Conservation (phyloP, 495 filamentous ascomycete genomes). For the Hypoxylon trugodes region DNA sequence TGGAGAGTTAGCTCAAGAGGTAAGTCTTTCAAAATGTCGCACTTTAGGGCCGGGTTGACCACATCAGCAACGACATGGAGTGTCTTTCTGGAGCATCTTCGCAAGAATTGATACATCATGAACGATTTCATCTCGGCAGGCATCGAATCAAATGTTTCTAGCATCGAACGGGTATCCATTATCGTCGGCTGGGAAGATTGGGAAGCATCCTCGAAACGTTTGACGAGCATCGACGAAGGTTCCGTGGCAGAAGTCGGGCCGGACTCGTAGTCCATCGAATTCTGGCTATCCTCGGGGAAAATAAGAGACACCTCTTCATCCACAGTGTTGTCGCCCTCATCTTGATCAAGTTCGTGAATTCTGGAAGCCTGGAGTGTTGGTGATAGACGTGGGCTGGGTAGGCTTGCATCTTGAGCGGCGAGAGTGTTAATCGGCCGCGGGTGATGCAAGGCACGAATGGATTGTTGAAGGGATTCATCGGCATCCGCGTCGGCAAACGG, state of each 20-base stretch:
- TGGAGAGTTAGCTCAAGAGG: conserved; percentile 88
- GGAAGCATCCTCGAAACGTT: conserved; percentile 22
- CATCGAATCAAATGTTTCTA: conserved; percentile 91
- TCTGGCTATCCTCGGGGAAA: conserved; percentile 33
- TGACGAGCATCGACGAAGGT: conserved; percentile 21
- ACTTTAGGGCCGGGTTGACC: conserved; percentile 96
- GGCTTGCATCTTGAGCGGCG: conserved; percentile 82
- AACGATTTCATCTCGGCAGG: conserved; percentile 88
- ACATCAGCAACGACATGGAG: conserved; percentile 90
- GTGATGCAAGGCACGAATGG: conserved; percentile 46
- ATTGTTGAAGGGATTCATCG: conserved; percentile 53
- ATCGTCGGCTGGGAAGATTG: conserved; percentile 47
- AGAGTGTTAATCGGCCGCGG: conserved; percentile 66
- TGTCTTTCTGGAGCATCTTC: conserved; percentile 87
- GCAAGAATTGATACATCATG: conserved; percentile 94
- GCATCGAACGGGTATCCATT: conserved; percentile 80
- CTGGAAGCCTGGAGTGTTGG: conserved; percentile 86
- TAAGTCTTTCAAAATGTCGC: conserved; percentile 85
- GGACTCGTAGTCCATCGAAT: conserved; percentile 33
- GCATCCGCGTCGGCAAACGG: conserved; percentile 58
- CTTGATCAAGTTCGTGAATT: conserved; percentile 49
- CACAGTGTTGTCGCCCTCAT: conserved; percentile 50
- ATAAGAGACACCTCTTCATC: conserved; percentile 45
- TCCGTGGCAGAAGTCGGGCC: conserved; percentile 27
- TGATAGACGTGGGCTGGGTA: conserved; percentile 94